Evolutionary conservation across 352 stramenopile species (phyloP).

Genomic region (Phytophthora pluvialis): DNA sequence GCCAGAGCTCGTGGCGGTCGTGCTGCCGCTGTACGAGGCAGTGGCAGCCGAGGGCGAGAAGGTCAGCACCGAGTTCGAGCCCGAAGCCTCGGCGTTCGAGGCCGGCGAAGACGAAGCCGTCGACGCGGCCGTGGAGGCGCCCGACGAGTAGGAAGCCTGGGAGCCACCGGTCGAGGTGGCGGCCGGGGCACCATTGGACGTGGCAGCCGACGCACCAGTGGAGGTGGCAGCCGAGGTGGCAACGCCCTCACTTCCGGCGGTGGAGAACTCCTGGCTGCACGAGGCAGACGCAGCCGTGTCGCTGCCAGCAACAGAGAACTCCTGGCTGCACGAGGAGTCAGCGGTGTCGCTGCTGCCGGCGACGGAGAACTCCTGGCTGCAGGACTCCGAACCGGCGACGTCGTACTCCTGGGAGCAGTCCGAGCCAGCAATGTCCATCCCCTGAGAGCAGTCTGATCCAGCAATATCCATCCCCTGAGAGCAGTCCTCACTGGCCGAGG

Average conservation of each 20-base stretch:
- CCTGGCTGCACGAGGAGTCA: constrained; percentile 34
- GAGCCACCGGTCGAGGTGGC: constrained; percentile 13
- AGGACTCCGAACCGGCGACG: constrained; percentile 37
- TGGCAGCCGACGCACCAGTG: not conserved
- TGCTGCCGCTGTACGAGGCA: constrained; percentile 36
- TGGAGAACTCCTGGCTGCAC: constrained; percentile 36
- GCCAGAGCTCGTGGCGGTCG: constrained; percentile 32
- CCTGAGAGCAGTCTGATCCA: constrained; percentile 27
- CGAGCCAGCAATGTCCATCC: constrained; percentile 37
- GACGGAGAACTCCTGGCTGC: constrained; percentile 38
- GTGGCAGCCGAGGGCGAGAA: constrained; percentile 40
- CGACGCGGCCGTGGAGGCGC: constrained; percentile 10
- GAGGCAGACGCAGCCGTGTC: constrained; percentile 17
- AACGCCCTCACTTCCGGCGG: constrained; percentile 23
- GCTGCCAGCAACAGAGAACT: constrained; percentile 40
- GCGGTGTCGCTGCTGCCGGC: constrained; percentile 29
- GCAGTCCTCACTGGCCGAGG: constrained; percentile 33
- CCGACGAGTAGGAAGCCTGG: constrained; percentile 14
- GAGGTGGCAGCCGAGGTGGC: constrained; percentile 12
- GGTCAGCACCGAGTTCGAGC: constrained; percentile 33
- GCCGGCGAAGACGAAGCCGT: constrained; percentile 17
- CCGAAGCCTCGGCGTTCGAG: constrained; percentile 6
- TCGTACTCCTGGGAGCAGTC: constrained; percentile 42
- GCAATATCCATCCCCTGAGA: constrained; percentile 35
- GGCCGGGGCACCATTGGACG: not conserved